Conservation (phyloP, 345 rosid genomes). For the Clarkia xantiana region DNA sequence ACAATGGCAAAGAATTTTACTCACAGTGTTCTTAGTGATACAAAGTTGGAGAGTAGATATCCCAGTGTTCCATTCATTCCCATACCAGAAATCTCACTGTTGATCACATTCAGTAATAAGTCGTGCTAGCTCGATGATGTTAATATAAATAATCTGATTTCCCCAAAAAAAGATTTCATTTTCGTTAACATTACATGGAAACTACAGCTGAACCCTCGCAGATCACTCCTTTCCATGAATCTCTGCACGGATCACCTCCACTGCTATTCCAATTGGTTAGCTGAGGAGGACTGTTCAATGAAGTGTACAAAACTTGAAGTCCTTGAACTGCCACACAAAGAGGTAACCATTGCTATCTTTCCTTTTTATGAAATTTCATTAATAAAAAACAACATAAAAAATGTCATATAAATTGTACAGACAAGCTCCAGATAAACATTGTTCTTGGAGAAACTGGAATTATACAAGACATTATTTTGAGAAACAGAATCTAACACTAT, state of each 20-base stretch:
- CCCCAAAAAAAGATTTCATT: neutral
- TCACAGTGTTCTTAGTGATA: conserved; percentile 67
- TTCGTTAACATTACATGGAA: conserved; percentile 38
- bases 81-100: conserved; percentile 68
- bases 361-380: too few species aligned
- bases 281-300: conserved; percentile 71
- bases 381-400: too few species aligned
- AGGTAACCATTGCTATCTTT: neutral
- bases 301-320: conserved; percentile 67
- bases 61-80: conserved; percentile 84
- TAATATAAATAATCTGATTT: neutral
- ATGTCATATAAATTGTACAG: too few species aligned
- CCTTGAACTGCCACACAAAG: conserved; percentile 50
- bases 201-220: conserved; percentile 86
- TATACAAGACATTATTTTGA: too few species aligned
- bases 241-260: conserved; percentile 91
- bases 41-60: conserved; percentile 60
- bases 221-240: conserved; percentile 86
- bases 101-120: conserved; percentile 9
- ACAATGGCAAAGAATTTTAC: conserved; percentile 7
- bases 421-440: too few species aligned
- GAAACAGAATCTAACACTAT: too few species aligned
- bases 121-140: conserved; percentile 6
- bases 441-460: too few species aligned
- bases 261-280: conserved; percentile 71